Evolutionary conservation across 2,329 filamentous ascomycete genomes (phyloP), one percentile per base, ranked within the genome.

Genomic region (Beauveria varroae): DNA sequence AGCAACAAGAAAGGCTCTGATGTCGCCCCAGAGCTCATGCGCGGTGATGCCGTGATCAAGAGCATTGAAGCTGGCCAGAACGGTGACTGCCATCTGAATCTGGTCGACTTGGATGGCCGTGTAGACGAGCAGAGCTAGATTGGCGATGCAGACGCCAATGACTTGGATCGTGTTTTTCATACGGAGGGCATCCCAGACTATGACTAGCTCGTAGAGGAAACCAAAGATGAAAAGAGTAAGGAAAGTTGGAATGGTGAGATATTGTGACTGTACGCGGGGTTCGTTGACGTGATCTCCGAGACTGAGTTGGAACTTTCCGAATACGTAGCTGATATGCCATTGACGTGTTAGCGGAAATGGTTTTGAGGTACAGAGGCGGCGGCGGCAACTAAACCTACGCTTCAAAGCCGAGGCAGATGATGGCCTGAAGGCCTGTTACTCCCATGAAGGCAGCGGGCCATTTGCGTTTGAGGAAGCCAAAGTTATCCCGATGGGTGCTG

Each of bases 111-210:
- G 93, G 62, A 98, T 91, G 37, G 90, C 87, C 3, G 93, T 92
- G 72, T 99, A 99, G 65, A 98, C 86, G 70, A 98, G 82, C 67
- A 99, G 85, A 46, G 91, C 93, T 37, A 95, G 75, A 75, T 99
- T 98, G 77, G 95, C 95, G 62, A 96, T 78, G 76, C 93, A 96
- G 34, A 99, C 82, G 50, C 95, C 95, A 68, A 99, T 98, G 72
- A 98, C 83, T 75, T 99, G 95, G 80, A 99, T 99, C 12, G 95
- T 99, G 77, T 99, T 99, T 76, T 97, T 97, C 71, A 93, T 81
- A 65, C 92, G 87, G 62, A 99, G 81, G 18, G 93, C 95, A 78
- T 99, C 95, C 83, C 92, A 98, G 14, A 95, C 90, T 58, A 99
- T 81, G 30, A 96, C 78, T 37, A 98, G 78, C 71, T 96, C 87